A percentile compares a stretch with the other conserved stretches of the same genome.
These are phyloP conservation scores for Pterocarpus macrocarpus DNA, from an alignment of 306 rosid genomes.

Conservation along the genomic window DNA sequence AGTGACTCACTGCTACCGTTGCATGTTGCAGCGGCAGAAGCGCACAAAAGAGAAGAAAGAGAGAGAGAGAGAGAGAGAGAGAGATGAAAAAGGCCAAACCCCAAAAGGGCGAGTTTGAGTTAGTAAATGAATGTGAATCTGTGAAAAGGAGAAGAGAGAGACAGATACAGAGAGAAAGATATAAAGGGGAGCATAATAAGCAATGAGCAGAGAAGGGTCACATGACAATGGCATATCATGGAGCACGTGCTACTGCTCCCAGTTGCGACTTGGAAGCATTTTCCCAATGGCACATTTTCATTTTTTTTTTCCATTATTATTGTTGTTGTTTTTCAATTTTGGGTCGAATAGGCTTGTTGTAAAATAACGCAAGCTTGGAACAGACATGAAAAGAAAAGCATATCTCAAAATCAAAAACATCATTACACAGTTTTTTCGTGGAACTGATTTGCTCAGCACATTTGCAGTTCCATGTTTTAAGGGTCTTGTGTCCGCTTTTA, in stretches of 20 bases:
- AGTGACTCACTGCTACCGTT: slow-evolving; percentile 1
- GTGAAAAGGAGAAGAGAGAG: slow-evolving; percentile 2
- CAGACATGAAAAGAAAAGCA: background rate
- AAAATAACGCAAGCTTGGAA: slow-evolving; percentile 2
- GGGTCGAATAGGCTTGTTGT: background rate
- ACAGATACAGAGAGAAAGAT: background rate
- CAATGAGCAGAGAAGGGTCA: slow-evolving; percentile 55
- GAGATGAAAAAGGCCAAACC: slow-evolving; percentile 40
- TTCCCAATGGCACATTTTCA: slow-evolving; percentile 35
- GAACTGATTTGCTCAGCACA: slow-evolving; percentile 2
- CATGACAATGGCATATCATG: slow-evolving; percentile 55
- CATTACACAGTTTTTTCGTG: slow-evolving; percentile 12
- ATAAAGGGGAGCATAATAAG: background rate
- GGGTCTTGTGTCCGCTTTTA: slow-evolving; percentile 40
- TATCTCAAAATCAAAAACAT: background rate
- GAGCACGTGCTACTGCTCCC: slow-evolving; percentile 62
- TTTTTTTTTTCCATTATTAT: background rate
- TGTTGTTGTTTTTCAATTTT: background rate
- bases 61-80: slow-evolving; percentile 7
- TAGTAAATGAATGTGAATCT: slow-evolving; percentile 39
- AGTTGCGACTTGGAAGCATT: slow-evolving; percentile 38
- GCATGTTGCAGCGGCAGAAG: slow-evolving; percentile 53
- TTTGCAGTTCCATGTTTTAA: slow-evolving; percentile 48
- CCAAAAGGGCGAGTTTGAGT: background rate
- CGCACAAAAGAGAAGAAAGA: slow-evolving; percentile 18